Conservation (phyloP, 805 yeast species). For the Candida pseudoglaebosa region DNA sequence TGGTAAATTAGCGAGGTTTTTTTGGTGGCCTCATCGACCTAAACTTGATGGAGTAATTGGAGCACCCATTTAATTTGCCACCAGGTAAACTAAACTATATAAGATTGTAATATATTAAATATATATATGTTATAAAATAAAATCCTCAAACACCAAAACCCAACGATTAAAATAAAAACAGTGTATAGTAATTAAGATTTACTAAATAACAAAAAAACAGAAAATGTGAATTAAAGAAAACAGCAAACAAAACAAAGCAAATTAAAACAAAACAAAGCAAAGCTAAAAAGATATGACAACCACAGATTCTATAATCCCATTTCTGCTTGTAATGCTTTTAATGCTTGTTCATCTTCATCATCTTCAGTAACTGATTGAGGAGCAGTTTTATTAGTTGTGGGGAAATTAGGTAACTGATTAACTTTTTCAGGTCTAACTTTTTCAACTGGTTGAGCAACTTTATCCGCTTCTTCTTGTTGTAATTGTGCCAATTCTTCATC, state of each 20-base stretch:
- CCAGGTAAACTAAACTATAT: too few relatives aligned
- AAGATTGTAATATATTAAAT: not conserved
- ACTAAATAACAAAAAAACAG: not conserved
- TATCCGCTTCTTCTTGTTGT: slow-evolving; percentile 74
- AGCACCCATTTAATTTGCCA: slow-evolving; percentile 1
- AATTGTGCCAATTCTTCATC: slow-evolving; percentile 89
- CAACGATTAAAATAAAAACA: not conserved
- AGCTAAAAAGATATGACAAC: too few relatives aligned
- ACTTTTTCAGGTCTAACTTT: slow-evolving; percentile 16
- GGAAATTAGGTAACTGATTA: slow-evolving; percentile 42
- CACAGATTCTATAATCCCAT: slow-evolving; percentile 77
- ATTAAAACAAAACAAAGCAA: too few relatives aligned
- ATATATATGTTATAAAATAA: not conserved
- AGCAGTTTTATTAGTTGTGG: slow-evolving; percentile 36
- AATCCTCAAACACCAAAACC: not conserved
- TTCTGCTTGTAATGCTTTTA: slow-evolving; percentile 77
- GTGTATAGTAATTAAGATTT: not conserved
- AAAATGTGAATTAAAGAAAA: not conserved
- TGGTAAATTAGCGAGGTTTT: too few relatives aligned
- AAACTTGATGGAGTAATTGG: too few relatives aligned
- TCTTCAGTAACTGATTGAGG: slow-evolving; percentile 44
- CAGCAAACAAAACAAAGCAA: not conserved
- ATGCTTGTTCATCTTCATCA: slow-evolving; percentile 81
- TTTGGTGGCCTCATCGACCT: too few relatives aligned
- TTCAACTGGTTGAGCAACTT: slow-evolving; percentile 14